Conservation (phyloP, 202 grass and related monocot species). For the Schoenoplectus tabernaemontani region DNA sequence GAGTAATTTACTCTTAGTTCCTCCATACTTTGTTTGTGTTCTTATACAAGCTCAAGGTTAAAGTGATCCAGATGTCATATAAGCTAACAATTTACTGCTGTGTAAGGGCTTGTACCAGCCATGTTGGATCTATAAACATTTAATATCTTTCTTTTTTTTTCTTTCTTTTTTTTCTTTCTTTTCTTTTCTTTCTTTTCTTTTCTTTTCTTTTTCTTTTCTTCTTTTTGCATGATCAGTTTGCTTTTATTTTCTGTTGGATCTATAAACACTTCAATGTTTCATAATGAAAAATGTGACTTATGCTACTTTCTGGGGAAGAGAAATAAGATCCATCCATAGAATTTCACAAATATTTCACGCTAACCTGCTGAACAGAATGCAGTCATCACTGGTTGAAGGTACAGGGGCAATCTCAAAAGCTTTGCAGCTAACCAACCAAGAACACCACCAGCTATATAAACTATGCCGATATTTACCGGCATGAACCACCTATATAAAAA, state of each 20-base stretch:
- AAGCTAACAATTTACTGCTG: too few relatives aligned
- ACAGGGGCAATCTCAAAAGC: conserved; percentile 42
- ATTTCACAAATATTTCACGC: background rate
- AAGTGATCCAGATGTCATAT: too few relatives aligned
- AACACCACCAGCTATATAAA: conserved; percentile 42
- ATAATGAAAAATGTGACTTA: background rate
- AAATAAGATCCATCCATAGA: background rate
- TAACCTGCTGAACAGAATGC: conserved; percentile 67
- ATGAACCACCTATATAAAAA: conserved; percentile 79
- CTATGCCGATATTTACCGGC: conserved; percentile 82
- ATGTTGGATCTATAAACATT: too few relatives aligned
- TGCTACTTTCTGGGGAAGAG: background rate
- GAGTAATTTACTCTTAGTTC: too few relatives aligned
- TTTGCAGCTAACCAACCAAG: conserved; percentile 70
- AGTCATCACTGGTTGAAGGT: conserved; percentile 55
- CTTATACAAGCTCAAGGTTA: too few relatives aligned
- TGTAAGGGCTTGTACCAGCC: too few relatives aligned
- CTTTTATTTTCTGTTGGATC: background rate
- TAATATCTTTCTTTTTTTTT: too few relatives aligned
- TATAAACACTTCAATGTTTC: background rate
- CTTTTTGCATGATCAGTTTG: too few relatives aligned
- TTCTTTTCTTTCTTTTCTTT: too few relatives aligned
- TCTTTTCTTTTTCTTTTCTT: too few relatives aligned
- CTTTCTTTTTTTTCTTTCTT: too few relatives aligned
- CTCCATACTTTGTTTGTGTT: too few relatives aligned